Evolutionary conservation across 805 yeast genomes (phyloP), one percentile per base, ranked within the genome.

Genomic region (Lachancea thermotolerans): DNA sequence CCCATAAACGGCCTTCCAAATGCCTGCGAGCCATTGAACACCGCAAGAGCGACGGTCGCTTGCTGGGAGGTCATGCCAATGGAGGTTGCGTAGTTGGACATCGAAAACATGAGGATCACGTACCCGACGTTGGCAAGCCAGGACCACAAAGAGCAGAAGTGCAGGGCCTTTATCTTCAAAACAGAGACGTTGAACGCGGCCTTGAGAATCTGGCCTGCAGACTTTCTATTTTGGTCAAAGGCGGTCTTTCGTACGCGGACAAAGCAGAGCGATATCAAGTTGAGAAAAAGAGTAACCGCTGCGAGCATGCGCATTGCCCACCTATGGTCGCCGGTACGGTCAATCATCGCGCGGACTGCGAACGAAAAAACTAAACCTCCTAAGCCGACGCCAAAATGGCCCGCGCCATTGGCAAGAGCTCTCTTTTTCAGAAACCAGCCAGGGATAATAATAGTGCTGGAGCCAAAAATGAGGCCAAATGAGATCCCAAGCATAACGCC

Each of bases 371-470:
- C 55, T 7, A 74, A 65, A 45, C 81, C 82, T 28, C 81, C 78
- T 1, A 72, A 48, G 34, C 81, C 81, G 5, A 77, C 68, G 9
- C 81, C 82, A 15, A 71, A 54, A 21, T 72, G 66, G 2, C 74
- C 67, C 25, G 74, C 55, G 4, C 81, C 81, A 53, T 70, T 67
- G 2, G 80, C 78, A 12, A 74, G 59, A 2, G 81, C 81, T 52
- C 90, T 69, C 47, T 67, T 79, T 50, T 76, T 81, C 37, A 77
- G 62, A 58, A 85, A 85, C 83, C 85, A 84, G 44, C 79, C 84
- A 0, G 89, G 88, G 21, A 84, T 55, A 10, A 82, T 61, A 2
- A 78, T 70, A 16, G 78, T 64, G 8, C 76, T 78, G 1, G 90
- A 82, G 2, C 79, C 70, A 42, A 78, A 74, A 32, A 79, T 67